Conservation (phyloP, 192 early-diverging fungal genomes). For the Rhizophagus prolifer region DNA sequence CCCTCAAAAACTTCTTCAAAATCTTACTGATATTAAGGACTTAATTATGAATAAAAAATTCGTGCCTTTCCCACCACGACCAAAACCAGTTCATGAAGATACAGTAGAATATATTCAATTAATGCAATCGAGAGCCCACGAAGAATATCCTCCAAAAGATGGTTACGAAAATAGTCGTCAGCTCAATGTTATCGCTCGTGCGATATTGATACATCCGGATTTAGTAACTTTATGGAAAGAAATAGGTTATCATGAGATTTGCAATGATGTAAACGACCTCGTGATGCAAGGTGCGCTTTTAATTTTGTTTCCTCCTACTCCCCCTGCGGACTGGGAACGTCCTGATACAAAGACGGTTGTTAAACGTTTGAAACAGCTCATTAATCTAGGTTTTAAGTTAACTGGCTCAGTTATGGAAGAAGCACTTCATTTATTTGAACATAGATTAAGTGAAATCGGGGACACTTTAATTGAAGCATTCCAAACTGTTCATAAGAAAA, state of each 20-base stretch:
- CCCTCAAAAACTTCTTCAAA: not conserved
- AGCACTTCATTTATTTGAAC: conserved; percentile 2
- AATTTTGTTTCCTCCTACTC: conserved; percentile 4
- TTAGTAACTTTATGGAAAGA: conserved; percentile 3
- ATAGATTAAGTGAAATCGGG: not conserved
- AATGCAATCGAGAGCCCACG: not conserved
- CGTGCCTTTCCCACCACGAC: not conserved
- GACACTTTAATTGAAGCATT: not conserved
- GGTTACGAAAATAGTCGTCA: conserved; percentile 4
- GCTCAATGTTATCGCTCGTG: not conserved
- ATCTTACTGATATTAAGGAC: not conserved
- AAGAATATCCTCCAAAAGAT: conserved; percentile 4
- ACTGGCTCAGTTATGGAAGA: not conserved
- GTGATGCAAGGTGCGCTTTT: conserved; percentile 7
- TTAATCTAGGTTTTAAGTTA: not conserved
- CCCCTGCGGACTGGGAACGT: not conserved
- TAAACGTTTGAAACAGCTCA: not conserved
- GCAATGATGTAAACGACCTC: not conserved
- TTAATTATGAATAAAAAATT: not conserved
- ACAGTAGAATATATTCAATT: not conserved
- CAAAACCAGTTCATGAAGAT: conserved; percentile 3
- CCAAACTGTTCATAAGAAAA: not conserved
- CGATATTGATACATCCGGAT: conserved; percentile 1
- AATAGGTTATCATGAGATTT: conserved; percentile 7
- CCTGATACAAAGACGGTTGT: not conserved